Conservation (phyloP, 805 yeast species). For the Saccharomycopsis sp. region DNA sequence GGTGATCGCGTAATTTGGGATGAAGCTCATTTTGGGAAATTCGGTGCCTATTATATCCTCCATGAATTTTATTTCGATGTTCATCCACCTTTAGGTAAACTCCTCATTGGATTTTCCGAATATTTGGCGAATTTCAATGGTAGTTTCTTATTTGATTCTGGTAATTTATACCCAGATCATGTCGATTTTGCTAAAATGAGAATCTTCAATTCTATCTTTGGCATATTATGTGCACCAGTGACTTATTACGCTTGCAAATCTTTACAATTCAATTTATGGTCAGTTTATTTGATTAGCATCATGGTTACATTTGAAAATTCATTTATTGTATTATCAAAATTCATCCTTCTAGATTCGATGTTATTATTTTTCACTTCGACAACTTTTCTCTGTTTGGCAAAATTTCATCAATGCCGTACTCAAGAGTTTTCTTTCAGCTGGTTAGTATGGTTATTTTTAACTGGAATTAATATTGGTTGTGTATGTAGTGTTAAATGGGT, state of each 20-base stretch:
- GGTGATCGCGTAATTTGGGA: conserved; percentile 73
- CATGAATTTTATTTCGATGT: conserved; percentile 82
- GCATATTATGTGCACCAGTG: conserved; percentile 59
- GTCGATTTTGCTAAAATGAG: conserved; percentile 62
- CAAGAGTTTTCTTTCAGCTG: conserved; percentile 37
- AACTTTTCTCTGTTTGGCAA: conserved; percentile 54
- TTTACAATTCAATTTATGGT: conserved; percentile 42
- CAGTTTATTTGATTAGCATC: conserved; percentile 54
- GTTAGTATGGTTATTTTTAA: conserved; percentile 47
- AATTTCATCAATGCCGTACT: conserved; percentile 38
- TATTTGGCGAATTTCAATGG: conserved; percentile 79
- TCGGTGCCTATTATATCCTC: conserved; percentile 72
- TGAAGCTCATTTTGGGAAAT: conserved; percentile 86
- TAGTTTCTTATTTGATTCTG: conserved; percentile 59
- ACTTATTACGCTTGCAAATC: conserved; percentile 65
- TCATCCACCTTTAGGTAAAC: conserved; percentile 82
- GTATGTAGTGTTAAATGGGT: conserved; percentile 86
- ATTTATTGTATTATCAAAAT: conserved; percentile 63
- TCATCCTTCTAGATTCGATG: conserved; percentile 72
- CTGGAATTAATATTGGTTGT: conserved; percentile 71
- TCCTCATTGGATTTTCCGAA: conserved; percentile 73
- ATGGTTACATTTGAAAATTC: conserved; percentile 63
- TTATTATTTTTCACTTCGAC: conserved; percentile 67
- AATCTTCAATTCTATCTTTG: conserved; percentile 60
- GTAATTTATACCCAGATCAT: conserved; percentile 54